Evolutionary conservation across 805 yeast genomes (phyloP).

Genomic region (Wickerhamomyces xylosicus): DNA sequence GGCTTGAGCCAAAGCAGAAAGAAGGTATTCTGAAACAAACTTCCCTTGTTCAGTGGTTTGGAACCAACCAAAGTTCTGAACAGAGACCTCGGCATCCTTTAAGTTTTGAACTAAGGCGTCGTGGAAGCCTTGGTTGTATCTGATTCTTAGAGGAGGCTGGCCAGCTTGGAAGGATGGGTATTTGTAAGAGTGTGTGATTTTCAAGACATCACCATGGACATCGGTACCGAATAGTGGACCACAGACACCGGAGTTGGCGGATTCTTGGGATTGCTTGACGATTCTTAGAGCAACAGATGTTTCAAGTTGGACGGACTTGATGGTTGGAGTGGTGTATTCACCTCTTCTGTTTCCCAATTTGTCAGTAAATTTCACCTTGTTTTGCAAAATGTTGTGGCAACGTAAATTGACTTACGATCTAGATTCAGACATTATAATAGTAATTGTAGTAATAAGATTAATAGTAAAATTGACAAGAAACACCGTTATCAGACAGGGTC

Average conservation of each 20-base stretch:
- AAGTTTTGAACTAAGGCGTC: conserved; percentile 54
- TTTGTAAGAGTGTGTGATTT: conserved; percentile 52
- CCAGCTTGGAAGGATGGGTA: conserved; percentile 53
- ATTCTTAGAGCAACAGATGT: conserved; percentile 40
- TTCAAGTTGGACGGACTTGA: conserved; percentile 15
- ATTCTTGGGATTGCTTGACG: conserved; percentile 56
- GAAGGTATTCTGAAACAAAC: conserved; percentile 51
- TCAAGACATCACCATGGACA: conserved; percentile 35
- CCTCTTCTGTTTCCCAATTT: conserved; percentile 1
- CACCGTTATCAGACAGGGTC: too few species aligned
- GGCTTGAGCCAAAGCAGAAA: conserved; percentile 59
- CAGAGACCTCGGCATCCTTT: conserved; percentile 52
- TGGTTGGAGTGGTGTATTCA: conserved; percentile 12
- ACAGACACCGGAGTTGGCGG: conserved; percentile 48
- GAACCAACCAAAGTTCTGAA: conserved; percentile 76
- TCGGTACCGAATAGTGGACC: conserved; percentile 76
- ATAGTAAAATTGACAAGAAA: too few species aligned
- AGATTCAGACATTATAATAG: conserved; percentile 3
- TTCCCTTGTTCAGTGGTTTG: conserved; percentile 61
- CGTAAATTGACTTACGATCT: conserved; percentile 1
- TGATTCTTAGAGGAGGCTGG: conserved; percentile 48
- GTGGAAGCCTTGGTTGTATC: conserved; percentile 58
- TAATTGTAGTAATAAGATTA: too few species aligned
- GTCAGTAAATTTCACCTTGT: conserved; percentile 2
- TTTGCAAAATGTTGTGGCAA: background rate